Base-by-base conservation (phyloP, 768 basidiomycete species). In the Neoboletus brunneissimus region DNA sequence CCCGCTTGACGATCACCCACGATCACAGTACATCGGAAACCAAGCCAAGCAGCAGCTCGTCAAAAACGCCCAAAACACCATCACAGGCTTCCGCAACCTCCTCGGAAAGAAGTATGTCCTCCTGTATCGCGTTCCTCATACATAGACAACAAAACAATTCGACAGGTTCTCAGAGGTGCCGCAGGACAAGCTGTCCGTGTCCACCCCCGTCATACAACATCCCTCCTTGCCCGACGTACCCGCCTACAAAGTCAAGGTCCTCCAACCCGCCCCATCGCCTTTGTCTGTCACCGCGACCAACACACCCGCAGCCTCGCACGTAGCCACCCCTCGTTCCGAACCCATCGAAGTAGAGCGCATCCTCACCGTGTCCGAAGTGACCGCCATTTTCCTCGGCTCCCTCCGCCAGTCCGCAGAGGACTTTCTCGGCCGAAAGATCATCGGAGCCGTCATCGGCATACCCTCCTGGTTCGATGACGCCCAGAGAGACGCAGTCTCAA, bases 1-100 rank as follows among this genome's bases (percentile, higher is more conserved):
- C 45, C n/a, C 1, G 13, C 34, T 44, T 50, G 15, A 61, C 48
- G 48, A 52, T 59, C 52, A 37, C 46, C 12, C 42, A 4, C 51
- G 46, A 61, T 70, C 16, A 38, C 69, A 97, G 95, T 98, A 98
- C 76, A 90, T 96, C 49, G 97, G 97, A 58, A 95, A 91, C 73
- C 90, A 93, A 67, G 96, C 95, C 40, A 92, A 88, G 67, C 87
- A 85, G 4, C 97, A 98, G 68, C 86, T 98, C 38, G 91, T 98
- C 15, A 97, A 97, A 76, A 98, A 99, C 72, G 77, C 89, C 0
- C 80, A 87, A 65, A 98, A 99, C 71, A 96, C 95, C 18, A 94
- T 98, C 65, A 85, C 84, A n/a, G 91, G 89, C 2, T 98, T 98
- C 79, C 81, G 95, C 25, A 94, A 97, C 70, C 77, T 98, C 9